Base-by-base conservation (phyloP, 805 yeast species). In the Kodamaea nitidulidarum region DNA sequence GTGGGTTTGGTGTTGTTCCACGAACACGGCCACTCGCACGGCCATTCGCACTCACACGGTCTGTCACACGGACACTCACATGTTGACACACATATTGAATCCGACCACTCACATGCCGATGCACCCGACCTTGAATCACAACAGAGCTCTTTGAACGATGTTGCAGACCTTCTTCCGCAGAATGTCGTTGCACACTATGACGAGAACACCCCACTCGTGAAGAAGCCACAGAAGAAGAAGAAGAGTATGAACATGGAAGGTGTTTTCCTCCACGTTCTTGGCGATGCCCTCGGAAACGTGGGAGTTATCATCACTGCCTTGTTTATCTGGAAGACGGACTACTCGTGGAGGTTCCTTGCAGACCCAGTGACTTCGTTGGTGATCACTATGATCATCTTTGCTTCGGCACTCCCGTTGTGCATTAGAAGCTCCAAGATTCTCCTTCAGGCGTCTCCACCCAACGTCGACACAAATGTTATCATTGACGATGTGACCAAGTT, bases 201-300 rank as follows among this genome's bases (percentile, higher is more conserved):
- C 37, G 78, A 73, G 48, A 51, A 51, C 38, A 55, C 65, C 7
- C 57, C 67, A 14, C 59, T 71, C 42, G 46, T 67, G 14, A 45
- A 37, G 11, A 45, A 43, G 34, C 60, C 21, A n/a, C 22, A 24
- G 11, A 39, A 68, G 44, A 51, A 68, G 44, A 51, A 61, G 22
- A 78, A 75, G 55, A 85, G 96, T n/a, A 69, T 91, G 68, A 91
- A 93, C 63, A 91, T 91, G 97, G 90, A 87, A 53, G 98, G 98
- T 47, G 97, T 91, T 3, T 93, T 87, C 56, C 70, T 91, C 55
- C 98, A 91, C 56, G 98, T 93, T 9, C 46, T 93, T 50, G 98
- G 98, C 32, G 98, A 91, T 62, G 98, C 98, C 1, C 70, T 91
- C 41, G 98, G 98, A 46, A 91, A 91, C 57, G 66, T 91, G 39